Conservation (phyloP, 2,329 filamentous ascomycete genomes). For the Pseudogymnoascus sp. region DNA sequence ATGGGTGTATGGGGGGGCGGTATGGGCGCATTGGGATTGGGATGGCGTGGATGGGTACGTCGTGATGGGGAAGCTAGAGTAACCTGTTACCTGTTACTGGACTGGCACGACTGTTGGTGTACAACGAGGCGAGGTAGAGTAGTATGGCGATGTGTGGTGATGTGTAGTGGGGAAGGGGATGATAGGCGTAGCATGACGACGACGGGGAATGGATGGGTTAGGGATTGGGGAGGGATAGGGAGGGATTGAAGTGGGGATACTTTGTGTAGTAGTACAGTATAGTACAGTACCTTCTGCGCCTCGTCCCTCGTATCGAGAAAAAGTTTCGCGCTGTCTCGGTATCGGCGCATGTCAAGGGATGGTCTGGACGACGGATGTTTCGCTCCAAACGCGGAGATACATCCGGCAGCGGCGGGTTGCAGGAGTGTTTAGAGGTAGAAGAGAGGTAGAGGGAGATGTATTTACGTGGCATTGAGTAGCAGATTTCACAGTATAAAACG, state of each 20-base stretch:
- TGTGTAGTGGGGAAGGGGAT: background rate
- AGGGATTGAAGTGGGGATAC: background rate
- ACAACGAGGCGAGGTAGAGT: background rate
- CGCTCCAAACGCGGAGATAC: conserved; percentile 2
- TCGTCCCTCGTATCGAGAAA: background rate
- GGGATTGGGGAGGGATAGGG: background rate
- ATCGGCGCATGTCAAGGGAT: background rate
- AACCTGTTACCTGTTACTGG: background rate
- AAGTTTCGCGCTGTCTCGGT: background rate
- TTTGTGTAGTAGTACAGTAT: background rate
- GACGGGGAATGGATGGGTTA: background rate
- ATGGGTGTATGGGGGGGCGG: no score
- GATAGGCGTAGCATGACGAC: conserved; percentile 3
- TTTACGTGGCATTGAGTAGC: no score
- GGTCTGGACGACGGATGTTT: conserved; percentile 2
- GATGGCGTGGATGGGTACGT: background rate
- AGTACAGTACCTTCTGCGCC: background rate
- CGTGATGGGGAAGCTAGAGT: background rate
- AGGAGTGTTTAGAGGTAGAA: background rate
- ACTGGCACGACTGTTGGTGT: background rate
- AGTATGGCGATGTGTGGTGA: background rate
- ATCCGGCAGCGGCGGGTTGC: background rate
- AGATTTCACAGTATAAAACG: no score
- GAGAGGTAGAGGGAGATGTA: no score
- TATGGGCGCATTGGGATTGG: background rate